phyloP scores from a whole-genome alignment of 345 rosid species.

The Fremontodendron californicum region DNA sequence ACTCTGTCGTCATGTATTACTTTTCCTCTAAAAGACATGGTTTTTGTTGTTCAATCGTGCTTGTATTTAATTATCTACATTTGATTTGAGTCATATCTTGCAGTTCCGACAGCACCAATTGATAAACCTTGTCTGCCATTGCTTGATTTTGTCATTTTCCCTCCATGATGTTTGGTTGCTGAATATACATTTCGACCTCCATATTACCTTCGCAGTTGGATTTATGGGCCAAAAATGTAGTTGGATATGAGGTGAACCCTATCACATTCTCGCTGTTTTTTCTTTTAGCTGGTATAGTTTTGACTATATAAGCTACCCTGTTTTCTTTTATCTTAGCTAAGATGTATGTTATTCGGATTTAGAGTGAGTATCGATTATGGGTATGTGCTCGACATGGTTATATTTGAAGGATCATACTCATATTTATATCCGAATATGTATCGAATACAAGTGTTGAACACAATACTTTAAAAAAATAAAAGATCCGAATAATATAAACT shows the following conservation, averaged over 20 bases:
- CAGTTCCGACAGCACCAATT: slow-evolving; percentile 92
- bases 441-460: too few relatives aligned
- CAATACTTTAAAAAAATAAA: too few relatives aligned
- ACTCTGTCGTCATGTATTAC: neutral
- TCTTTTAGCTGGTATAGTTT: neutral
- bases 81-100: slow-evolving; percentile 16
- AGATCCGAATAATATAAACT: too few relatives aligned
- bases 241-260: slow-evolving; percentile 74
- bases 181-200: slow-evolving; percentile 98
- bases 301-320: neutral
- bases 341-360: too few relatives aligned
- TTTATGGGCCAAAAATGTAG: slow-evolving; percentile 91
- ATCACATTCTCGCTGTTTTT: neutral
- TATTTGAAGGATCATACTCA: too few relatives aligned
- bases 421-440: too few relatives aligned
- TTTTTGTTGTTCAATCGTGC: neutral
- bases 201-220: slow-evolving; percentile 91
- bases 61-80: slow-evolving; percentile 17
- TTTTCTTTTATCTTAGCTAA: neutral
- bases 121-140: slow-evolving; percentile 91
- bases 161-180: slow-evolving; percentile 93
- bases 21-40: neutral
- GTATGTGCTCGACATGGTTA: too few relatives aligned
- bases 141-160: slow-evolving; percentile 88
- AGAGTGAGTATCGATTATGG: neutral